Evolutionary conservation across 495 filamentous ascomycete genomes (phyloP).

Genomic region (Xylaria palmicola): DNA sequence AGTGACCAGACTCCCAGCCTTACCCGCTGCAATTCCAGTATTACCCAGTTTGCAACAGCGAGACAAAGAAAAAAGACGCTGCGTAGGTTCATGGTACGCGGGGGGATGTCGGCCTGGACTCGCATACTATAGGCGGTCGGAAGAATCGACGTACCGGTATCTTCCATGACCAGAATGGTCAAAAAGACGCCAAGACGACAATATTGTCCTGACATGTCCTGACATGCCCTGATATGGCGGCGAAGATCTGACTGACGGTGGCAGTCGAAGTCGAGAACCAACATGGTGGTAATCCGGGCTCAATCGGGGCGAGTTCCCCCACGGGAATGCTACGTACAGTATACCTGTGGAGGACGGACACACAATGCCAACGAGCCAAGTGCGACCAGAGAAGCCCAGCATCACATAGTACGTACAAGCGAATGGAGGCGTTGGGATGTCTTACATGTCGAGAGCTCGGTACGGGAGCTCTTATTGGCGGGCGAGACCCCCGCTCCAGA

Average conservation of each 20-base stretch:
- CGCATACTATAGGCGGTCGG: neutral
- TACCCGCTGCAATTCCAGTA: neutral
- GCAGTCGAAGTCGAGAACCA: constrained; percentile 1
- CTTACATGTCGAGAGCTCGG: constrained; percentile 1
- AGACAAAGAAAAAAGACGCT: too few relatives aligned
- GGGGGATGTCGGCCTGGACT: neutral
- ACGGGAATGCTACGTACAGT: neutral
- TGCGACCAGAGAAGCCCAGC: neutral
- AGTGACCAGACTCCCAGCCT: neutral
- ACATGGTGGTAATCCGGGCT: neutral
- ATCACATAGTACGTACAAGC: constrained; percentile 3
- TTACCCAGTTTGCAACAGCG: too few relatives aligned
- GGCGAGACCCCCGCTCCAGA: neutral
- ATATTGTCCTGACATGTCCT: constrained; percentile 1
- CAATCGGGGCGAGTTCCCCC: neutral
- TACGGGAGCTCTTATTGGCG: neutral
- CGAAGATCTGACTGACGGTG: neutral
- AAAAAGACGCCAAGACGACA: neutral
- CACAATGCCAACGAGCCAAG: neutral
- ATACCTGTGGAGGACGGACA: neutral
- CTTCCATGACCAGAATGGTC: too few relatives aligned
- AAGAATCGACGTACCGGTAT: neutral
- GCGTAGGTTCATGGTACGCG: neutral
- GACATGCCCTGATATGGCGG: neutral
- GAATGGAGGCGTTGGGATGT: constrained; percentile 4